Evolutionary conservation across 306 rosid species (phyloP), one percentile per base, ranked within the genome.

Genomic region (Acacia crassicarpa): DNA sequence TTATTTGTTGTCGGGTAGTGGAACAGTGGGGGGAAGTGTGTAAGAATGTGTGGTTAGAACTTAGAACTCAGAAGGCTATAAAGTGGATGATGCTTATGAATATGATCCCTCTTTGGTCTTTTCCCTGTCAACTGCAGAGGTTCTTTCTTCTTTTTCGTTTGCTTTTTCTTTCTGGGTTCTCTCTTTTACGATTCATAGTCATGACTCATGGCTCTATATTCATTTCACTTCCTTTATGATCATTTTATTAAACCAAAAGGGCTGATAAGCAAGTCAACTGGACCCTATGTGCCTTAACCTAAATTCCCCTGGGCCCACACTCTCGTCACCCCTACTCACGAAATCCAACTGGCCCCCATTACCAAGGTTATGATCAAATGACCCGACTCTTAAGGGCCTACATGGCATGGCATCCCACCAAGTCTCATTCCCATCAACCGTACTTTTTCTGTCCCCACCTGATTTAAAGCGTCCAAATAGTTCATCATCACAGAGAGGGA

Each of bases 1-100:
- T 51, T 51, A 19, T 14, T 51, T 15, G 8, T 51, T 17, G 58
- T 17, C 2, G 20, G 8, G 58, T 16, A 17, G 78, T 35, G 70
- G 53, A 15, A 75, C 67, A 54, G 66, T 43, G 56, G 63, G 27
- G 53, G 27, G 66, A 25, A 61, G 53, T 68, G 84, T 61, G 27
- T 51, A 62, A 58, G 30, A 58, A 22, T 27, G 45, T 17, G 33
- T 20, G 59, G 62, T 72, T 33, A 58, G 5, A 56, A 56, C 32
- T 30, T 43, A n/a, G 5, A 56, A 56, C 32, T 30, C 33, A n/a
- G 5, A 58, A 22, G 82, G 65, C 44, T 63, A 25, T 41, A 59
- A 80, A 56, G 81, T 13, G 2, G 49, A n/a, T 68, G 41, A 75
- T 75, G 63, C 69, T 51, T 70, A 41, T 69, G 82, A 82, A 79